Percentiles rank a stretch among this genome's conserved stretches.
These are phyloP conservation scores for Cutaneotrichosporon spelunceum DNA, from an alignment of 1,284 basidiomycete species.

Conservation along the genomic window DNA sequence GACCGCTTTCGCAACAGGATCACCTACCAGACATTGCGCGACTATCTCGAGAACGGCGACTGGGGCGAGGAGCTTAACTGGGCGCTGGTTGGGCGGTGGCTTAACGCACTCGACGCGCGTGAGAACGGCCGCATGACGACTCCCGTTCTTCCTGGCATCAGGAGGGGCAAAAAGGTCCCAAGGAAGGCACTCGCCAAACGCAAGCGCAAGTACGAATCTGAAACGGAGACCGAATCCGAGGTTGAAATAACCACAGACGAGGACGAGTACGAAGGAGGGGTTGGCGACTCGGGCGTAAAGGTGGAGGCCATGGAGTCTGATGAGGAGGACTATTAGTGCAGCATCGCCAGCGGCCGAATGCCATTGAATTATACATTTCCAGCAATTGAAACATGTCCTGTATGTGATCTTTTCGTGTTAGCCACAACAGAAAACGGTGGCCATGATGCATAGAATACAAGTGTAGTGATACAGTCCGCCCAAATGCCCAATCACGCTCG, in stretches of 20 bases:
- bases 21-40: neutral
- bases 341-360: too few species aligned
- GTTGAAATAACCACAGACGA: neutral
- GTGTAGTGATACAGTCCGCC: slow-evolving; percentile 3
- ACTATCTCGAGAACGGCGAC: slow-evolving; percentile 10
- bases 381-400: neutral
- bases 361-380: too few species aligned
- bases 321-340: slow-evolving; percentile 1
- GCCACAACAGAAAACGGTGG: neutral
- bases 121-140: neutral
- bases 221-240: neutral
- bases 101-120: slow-evolving; percentile 8
- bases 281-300: neutral
- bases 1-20: neutral
- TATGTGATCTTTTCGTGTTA: neutral
- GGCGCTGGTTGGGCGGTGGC: slow-evolving; percentile 13
- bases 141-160: neutral
- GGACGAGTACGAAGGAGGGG: neutral
- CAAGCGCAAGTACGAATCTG: neutral
- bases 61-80: slow-evolving; percentile 14
- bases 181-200: neutral
- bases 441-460: slow-evolving; percentile 2
- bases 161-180: neutral
- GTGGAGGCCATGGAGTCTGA: neutral
- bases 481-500: neutral